These are phyloP conservation scores for Penicillium paradoxum DNA, from an alignment of 495 filamentous ascomycete genomes.

Conservation along the genomic window DNA sequence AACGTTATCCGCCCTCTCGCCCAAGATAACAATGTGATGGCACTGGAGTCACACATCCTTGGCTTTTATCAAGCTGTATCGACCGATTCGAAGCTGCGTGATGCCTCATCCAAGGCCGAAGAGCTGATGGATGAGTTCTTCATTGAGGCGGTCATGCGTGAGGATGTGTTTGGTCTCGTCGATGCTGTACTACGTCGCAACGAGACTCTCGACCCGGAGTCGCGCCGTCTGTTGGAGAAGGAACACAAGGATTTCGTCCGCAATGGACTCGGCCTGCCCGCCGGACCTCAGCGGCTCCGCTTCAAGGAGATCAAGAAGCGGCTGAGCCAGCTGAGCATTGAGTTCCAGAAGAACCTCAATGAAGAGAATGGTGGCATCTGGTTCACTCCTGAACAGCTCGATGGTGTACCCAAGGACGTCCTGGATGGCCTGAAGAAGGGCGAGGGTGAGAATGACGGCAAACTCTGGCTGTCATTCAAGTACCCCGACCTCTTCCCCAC, in stretches of 20 bases:
- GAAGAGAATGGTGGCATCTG: constrained; percentile 65
- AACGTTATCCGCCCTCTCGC: constrained; percentile 60
- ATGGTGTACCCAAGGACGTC: constrained; percentile 61
- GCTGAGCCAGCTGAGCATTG: constrained; percentile 58
- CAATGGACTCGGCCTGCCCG: constrained; percentile 58
- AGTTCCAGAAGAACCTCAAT: constrained; percentile 65
- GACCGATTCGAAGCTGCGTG: constrained; percentile 60
- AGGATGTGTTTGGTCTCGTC: constrained; percentile 61
- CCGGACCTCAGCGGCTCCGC: constrained; percentile 55
- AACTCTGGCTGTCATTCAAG: constrained; percentile 62
- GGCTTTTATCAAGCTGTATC: constrained; percentile 80
- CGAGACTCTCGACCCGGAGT: constrained; percentile 59
- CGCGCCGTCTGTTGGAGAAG: constrained; percentile 60
- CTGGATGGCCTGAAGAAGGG: constrained; percentile 63
- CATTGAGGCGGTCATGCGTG: constrained; percentile 63
- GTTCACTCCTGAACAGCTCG: constrained; percentile 57
- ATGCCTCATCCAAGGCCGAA: constrained; percentile 65
- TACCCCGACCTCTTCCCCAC: constrained; percentile 66
- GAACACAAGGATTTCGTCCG: constrained; percentile 61
- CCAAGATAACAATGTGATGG: constrained; percentile 60
- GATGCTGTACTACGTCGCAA: constrained; percentile 56
- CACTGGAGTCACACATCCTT: constrained; percentile 56
- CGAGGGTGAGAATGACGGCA: constrained; percentile 61
- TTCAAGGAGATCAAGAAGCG: constrained; percentile 74
- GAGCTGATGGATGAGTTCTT: constrained; percentile 63